phyloP scores from a whole-genome alignment of 306 rosid genomes.

The Heteromeles arbutifolia region DNA sequence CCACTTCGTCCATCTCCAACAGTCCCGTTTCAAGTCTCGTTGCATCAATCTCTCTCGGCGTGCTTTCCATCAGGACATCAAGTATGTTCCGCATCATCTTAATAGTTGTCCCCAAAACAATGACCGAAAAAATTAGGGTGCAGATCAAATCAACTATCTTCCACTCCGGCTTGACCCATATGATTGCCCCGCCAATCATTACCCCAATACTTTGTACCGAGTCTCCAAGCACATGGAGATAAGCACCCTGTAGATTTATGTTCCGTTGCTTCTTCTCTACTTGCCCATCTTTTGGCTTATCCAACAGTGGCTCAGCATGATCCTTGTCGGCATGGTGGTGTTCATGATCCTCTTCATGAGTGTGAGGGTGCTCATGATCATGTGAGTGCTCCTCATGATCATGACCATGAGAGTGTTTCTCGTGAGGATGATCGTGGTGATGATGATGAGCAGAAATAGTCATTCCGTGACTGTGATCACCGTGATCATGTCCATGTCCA shows the following conservation, averaged over 20 bases:
- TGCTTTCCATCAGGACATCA: slow-evolving; percentile 77
- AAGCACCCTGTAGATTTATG: slow-evolving; percentile 69
- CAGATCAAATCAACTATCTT: slow-evolving; percentile 62
- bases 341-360: slow-evolving; percentile 11
- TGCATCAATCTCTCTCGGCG: slow-evolving; percentile 72
- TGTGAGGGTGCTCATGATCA: slow-evolving; percentile 9
- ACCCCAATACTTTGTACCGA: slow-evolving; percentile 67
- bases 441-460: slow-evolving; percentile 36
- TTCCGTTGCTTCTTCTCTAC: slow-evolving; percentile 43
- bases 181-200: slow-evolving; percentile 73
- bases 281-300: slow-evolving; percentile 19
- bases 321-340: slow-evolving; percentile 21
- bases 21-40: slow-evolving; percentile 52
- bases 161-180: slow-evolving; percentile 69
- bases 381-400: slow-evolving; percentile 20
- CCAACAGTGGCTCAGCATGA: slow-evolving; percentile 35
- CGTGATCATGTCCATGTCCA: slow-evolving; percentile 21
- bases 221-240: slow-evolving; percentile 81
- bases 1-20: slow-evolving; percentile 65
- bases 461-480: slow-evolving; percentile 25
- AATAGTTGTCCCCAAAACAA: slow-evolving; percentile 67
- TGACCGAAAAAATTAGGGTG: slow-evolving; percentile 53
- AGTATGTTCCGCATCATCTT: slow-evolving; percentile 61
- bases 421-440: slow-evolving; percentile 35
- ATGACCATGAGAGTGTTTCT: slow-evolving; percentile 2